phyloP scores from a whole-genome alignment of 2,329 filamentous ascomycete genomes.

The Epichloe amarillans region DNA sequence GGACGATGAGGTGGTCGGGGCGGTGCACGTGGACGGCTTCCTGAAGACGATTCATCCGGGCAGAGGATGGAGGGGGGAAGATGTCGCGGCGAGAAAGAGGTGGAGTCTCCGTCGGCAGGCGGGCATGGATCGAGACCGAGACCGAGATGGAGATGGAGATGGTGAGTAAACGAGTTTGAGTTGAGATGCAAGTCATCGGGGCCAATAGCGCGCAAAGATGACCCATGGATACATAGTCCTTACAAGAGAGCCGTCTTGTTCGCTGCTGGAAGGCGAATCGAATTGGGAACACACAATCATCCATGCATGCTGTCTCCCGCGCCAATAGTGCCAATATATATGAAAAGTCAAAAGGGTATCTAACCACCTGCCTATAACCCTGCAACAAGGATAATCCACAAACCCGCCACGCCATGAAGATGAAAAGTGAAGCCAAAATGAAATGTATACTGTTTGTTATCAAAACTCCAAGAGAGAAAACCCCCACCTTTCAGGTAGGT shows the following conservation, averaged over 20 bases:
- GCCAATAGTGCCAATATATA: neutral
- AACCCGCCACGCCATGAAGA: neutral
- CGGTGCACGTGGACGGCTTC: conserved; percentile 57
- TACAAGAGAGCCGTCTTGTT: neutral
- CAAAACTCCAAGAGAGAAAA: neutral
- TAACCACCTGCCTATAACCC: conserved; percentile 6
- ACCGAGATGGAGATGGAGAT: neutral
- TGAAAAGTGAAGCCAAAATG: neutral
- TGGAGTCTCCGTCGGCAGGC: conserved; percentile 13
- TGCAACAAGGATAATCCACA: neutral
- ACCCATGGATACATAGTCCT: neutral
- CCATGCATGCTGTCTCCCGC: neutral
- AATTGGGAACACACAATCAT: neutral
- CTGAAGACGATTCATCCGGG: conserved; percentile 39
- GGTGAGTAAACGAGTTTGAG: neutral
- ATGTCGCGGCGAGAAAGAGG: conserved; percentile 16
- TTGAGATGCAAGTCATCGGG: neutral
- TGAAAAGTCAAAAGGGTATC: conserved; percentile 5
- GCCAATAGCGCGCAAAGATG: neutral
- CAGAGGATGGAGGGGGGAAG: conserved; percentile 32
- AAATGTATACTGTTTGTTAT: neutral
- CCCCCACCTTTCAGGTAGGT: neutral
- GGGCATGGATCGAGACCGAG: neutral
- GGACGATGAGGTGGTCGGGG: conserved; percentile 44
- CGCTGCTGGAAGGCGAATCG: neutral